Evolutionary conservation across 2,329 filamentous ascomycete species (phyloP), one percentile per base, ranked within the genome.

Genomic region (Polychaeton citri): DNA sequence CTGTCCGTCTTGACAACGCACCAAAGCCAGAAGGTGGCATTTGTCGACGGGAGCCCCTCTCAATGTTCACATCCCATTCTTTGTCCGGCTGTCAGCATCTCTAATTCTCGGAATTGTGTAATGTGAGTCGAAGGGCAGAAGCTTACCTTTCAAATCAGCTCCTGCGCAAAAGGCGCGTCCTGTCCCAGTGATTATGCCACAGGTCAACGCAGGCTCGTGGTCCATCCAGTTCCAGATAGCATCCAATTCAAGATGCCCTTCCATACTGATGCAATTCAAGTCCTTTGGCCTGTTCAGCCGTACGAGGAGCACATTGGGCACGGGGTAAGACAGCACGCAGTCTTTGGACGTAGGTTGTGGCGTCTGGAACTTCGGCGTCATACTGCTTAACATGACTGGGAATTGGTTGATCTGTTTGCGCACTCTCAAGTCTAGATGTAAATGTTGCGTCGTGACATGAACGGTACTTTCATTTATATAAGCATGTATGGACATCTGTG

Each of bases 1-100:
- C 80, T 4, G 59, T 55, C 18, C 81, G 67, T 43, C 81, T 75
- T 36, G 72, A 75, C 20, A 86, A 59, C 0, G 71, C 79, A 17
- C 74, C 78, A 41, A 83, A 80, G 1, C 79, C 79, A 2, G 62
- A 58, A 0, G 62, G 39, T 6, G 50, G 51, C 15, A 53, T 53
- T 47, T 18, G 33, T 39, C 19, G 49, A 40, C 24, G 44, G 18
- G 19, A 44, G 41, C 16, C 45, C 19, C 34, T 51, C 47, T 2
- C 18, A 6, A 15, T 32, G 46, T 46, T n/a, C 50, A 17, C 15
- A 42, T 40, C 2, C 36, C 39, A 32, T 49, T 44, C 31, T 48
- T 31, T 52, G 43, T 15, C 43, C 24, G 15, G 12, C 3, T 15
- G 15, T 28, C 15, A 28, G 24, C 24, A n/a, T n/a, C n/a, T n/a